These are phyloP conservation scores for Micromonas commoda DNA, from an alignment of 139 green algal genomes.

Conservation along the genomic window DNA sequence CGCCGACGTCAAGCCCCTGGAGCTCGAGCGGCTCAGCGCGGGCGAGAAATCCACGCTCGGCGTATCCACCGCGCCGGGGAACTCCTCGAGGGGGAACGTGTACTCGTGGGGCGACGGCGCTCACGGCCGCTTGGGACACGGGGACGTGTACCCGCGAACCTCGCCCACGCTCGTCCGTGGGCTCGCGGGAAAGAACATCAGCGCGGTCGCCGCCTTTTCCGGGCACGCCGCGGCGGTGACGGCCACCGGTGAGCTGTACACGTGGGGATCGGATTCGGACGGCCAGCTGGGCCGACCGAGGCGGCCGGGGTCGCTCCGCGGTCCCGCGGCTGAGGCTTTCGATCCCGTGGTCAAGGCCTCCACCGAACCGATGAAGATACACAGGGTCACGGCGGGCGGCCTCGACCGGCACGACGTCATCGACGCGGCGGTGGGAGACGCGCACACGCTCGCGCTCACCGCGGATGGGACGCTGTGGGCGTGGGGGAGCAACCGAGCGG, in stretches of 20 bases:
- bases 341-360: background rate
- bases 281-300: conserved; percentile 39
- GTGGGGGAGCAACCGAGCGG: conserved; percentile 52
- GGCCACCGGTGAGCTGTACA: conserved; percentile 48
- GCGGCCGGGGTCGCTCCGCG: background rate
- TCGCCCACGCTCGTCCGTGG: background rate
- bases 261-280: conserved; percentile 50
- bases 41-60: background rate
- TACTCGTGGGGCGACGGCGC: conserved; percentile 24
- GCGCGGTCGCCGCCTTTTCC: background rate
- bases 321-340: background rate
- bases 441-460: conserved; percentile 51
- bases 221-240: conserved; percentile 51
- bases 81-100: conserved; percentile 4
- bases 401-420: background rate
- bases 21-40: background rate
- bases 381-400: background rate
- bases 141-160: background rate
- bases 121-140: background rate
- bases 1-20: background rate
- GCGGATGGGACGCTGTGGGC: conserved; percentile 49
- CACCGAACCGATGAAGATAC: background rate
- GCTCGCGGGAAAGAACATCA: background rate
- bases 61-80: background rate
- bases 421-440: background rate